Conservation (phyloP, 2,329 filamentous ascomycete species). For the Aspergillus hiratsukae region DNA sequence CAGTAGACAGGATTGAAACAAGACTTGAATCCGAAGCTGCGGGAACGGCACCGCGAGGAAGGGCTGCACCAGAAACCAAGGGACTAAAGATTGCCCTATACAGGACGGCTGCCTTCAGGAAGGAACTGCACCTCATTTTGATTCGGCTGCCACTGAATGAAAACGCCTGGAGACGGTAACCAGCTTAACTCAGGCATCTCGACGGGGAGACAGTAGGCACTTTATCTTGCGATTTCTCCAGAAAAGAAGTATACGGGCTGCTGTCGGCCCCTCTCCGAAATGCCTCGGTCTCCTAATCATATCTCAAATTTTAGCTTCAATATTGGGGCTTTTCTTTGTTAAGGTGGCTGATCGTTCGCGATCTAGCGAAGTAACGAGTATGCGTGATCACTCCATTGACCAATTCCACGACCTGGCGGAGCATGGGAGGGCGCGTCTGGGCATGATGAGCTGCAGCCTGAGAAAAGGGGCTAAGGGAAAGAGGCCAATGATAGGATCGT, state of each 20-base stretch:
- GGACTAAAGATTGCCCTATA: neutral
- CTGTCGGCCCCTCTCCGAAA: neutral
- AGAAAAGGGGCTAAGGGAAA: neutral
- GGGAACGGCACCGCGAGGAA: neutral
- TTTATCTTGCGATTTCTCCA: neutral
- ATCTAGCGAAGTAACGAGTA: neutral
- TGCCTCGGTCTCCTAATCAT: neutral
- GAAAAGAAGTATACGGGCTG: neutral
- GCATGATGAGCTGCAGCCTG: neutral
- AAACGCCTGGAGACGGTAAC: neutral
- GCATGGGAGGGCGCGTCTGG: neutral
- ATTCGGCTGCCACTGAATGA: neutral
- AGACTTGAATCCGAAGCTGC: neutral
- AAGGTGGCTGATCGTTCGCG: neutral
- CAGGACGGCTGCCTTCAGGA: neutral
- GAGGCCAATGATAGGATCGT: neutral
- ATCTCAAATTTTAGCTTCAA: neutral
- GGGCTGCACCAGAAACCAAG: neutral
- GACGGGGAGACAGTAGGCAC: neutral
- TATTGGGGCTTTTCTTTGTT: neutral
- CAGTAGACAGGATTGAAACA: slow-evolving; percentile 1
- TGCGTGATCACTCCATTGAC: neutral
- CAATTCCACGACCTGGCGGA: neutral
- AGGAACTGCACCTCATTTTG: neutral
- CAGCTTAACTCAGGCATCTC: neutral